A percentile compares a stretch with the other conserved stretches of the same genome.
These are phyloP conservation scores for Saccharomycopsis sp. DNA, from an alignment of 805 yeast species.

Conservation along the genomic window DNA sequence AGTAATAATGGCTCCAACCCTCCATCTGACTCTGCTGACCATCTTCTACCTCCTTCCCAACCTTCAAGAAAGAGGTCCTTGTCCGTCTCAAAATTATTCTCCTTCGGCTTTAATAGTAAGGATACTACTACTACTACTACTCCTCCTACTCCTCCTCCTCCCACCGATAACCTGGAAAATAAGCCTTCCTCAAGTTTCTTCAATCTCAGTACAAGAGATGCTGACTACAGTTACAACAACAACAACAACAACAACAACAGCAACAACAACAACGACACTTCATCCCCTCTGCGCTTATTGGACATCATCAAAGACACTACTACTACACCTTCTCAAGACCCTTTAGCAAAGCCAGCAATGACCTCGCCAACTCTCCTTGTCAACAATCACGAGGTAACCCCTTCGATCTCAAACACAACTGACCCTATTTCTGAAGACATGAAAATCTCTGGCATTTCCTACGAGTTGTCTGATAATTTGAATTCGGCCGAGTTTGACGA, in stretches of 20 bases:
- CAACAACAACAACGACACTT: conserved; percentile 1
- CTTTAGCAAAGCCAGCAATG: not conserved
- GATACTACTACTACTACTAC: not conserved
- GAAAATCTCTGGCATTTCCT: too few species aligned
- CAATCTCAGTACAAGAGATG: conserved; percentile 4
- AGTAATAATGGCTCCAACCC: conserved; percentile 2
- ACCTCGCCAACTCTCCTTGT: conserved; percentile 24
- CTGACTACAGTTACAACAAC: conserved; percentile 1
- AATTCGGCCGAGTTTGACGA: too few species aligned
- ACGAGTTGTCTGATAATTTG: too few species aligned
- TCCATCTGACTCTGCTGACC: not conserved
- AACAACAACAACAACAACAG: conserved; percentile 4
- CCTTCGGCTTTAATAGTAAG: conserved; percentile 27
- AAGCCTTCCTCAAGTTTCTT: conserved; percentile 9
- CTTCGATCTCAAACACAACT: not conserved
- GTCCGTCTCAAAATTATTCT: conserved; percentile 33
- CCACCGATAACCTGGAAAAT: not conserved
- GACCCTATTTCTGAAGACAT: too few species aligned
- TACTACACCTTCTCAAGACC: too few species aligned
- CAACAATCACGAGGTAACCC: conserved; percentile 11
- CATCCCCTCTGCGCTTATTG: not conserved
- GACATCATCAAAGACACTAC: too few species aligned
- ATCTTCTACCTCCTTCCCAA: conserved; percentile 7
- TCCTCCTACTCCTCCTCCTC: not conserved
- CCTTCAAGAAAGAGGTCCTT: conserved; percentile 31